These are phyloP conservation scores for Fusarium nisikadoi DNA, from an alignment of 2,329 filamentous ascomycete species.

Conservation along the genomic window DNA sequence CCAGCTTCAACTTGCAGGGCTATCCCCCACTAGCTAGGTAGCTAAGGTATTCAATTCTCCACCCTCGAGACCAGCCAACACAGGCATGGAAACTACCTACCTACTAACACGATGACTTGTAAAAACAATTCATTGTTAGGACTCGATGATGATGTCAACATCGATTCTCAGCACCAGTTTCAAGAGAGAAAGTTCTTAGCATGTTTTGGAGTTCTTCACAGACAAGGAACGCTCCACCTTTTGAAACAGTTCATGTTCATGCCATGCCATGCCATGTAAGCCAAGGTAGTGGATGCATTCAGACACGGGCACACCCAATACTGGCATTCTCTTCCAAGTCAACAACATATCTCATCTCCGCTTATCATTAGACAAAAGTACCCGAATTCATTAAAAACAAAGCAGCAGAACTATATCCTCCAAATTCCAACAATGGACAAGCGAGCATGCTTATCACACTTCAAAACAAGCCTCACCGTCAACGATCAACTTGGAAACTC, in stretches of 20 bases:
- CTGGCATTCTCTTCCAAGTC: slow-evolving; percentile 7
- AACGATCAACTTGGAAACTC: not conserved
- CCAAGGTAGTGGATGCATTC: slow-evolving; percentile 28
- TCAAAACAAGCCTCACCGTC: slow-evolving; percentile 27
- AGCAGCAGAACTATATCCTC: not conserved
- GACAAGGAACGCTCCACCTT: slow-evolving; percentile 1
- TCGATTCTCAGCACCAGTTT: not conserved
- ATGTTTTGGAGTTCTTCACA: slow-evolving; percentile 1
- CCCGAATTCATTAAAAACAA: not conserved
- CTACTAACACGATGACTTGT: slow-evolving; percentile 8
- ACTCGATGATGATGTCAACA: slow-evolving; percentile 6
- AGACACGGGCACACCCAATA: slow-evolving; percentile 1
- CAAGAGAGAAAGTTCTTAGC: not conserved
- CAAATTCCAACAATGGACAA: slow-evolving; percentile 8
- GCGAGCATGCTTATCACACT: not conserved
- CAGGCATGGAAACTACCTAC: not conserved
- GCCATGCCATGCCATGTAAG: slow-evolving; percentile 29
- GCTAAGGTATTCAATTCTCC: not conserved
- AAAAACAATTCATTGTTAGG: slow-evolving; percentile 2
- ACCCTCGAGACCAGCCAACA: slow-evolving; percentile 2
- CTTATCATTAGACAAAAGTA: not conserved
- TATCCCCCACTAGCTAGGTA: slow-evolving; percentile 26
- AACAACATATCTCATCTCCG: not conserved
- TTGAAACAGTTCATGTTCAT: slow-evolving; percentile 39
- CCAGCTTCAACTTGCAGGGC: slow-evolving; percentile 32